These are phyloP conservation scores for Pseudocercospora ulei DNA, from an alignment of 2,329 filamentous ascomycete species.

Conservation along the genomic window DNA sequence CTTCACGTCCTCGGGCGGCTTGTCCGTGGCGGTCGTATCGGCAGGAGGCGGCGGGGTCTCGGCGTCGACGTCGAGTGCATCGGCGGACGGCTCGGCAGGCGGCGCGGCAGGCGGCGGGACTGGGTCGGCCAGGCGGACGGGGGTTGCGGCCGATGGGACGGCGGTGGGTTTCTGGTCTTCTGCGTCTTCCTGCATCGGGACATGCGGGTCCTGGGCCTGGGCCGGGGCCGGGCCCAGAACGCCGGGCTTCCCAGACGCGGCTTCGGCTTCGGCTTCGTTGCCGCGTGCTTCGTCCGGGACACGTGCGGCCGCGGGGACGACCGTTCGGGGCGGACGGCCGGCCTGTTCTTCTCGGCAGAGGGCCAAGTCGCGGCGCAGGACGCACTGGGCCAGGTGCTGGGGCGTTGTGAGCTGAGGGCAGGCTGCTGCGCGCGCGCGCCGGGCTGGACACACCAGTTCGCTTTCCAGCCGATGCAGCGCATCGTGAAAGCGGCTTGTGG, in stretches of 20 bases:
- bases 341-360: slow-evolving; percentile 23
- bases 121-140: slow-evolving; percentile 8
- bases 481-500: slow-evolving; percentile 41
- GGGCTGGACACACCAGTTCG: slow-evolving; percentile 34
- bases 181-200: slow-evolving; percentile 10
- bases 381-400: slow-evolving; percentile 30
- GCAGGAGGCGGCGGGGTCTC: slow-evolving; percentile 7
- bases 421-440: not conserved
- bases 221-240: not conserved
- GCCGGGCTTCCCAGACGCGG: slow-evolving; percentile 1
- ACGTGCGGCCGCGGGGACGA: not conserved
- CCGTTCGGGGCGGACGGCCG: slow-evolving; percentile 7
- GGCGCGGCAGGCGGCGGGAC: slow-evolving; percentile 6
- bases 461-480: slow-evolving; percentile 46
- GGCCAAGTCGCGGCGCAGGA: slow-evolving; percentile 34
- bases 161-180: slow-evolving; percentile 2
- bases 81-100: slow-evolving; percentile 4
- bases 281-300: slow-evolving; percentile 3
- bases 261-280: slow-evolving; percentile 11
- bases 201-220: slow-evolving; percentile 8
- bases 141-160: not conserved
- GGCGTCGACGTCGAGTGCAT: slow-evolving; percentile 17
- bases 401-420: slow-evolving; percentile 3
- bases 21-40: slow-evolving; percentile 11
- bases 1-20: slow-evolving; percentile 21